Evolutionary conservation across 768 basidiomycete genomes (phyloP).

Genomic region (Collybiopsis confluens): DNA sequence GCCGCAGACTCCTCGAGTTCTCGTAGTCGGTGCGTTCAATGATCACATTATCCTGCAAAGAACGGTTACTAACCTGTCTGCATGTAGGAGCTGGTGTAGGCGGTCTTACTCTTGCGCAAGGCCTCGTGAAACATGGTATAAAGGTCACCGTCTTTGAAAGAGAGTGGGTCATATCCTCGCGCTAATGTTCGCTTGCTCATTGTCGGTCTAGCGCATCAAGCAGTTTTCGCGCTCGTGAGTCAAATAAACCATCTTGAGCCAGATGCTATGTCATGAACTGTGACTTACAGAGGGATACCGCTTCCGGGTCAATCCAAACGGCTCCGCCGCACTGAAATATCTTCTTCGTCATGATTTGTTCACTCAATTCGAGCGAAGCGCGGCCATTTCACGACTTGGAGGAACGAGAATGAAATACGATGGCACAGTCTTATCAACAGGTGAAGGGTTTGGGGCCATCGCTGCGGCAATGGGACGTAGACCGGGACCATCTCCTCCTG

Average conservation of each 20-base stretch:
- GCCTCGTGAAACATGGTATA: background rate
- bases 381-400: background rate
- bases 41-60: background rate
- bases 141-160: constrained; percentile 2
- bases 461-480: background rate
- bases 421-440: background rate
- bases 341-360: background rate
- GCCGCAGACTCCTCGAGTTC: background rate
- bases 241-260: no score
- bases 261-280: background rate
- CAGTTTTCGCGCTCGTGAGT: constrained; percentile 1
- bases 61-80: background rate
- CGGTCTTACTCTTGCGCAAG: background rate
- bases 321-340: background rate
- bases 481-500: background rate
- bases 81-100: background rate
- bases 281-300: background rate
- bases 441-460: background rate
- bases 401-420: background rate
- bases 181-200: background rate
- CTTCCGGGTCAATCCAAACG: background rate
- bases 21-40: background rate
- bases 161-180: background rate
- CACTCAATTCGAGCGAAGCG: background rate
- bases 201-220: background rate